Evolutionary conservation across 1,284 basidiomycete species (phyloP), one percentile per base, ranked within the genome.

Genomic region (Tilletiopsis washingtonensis): DNA sequence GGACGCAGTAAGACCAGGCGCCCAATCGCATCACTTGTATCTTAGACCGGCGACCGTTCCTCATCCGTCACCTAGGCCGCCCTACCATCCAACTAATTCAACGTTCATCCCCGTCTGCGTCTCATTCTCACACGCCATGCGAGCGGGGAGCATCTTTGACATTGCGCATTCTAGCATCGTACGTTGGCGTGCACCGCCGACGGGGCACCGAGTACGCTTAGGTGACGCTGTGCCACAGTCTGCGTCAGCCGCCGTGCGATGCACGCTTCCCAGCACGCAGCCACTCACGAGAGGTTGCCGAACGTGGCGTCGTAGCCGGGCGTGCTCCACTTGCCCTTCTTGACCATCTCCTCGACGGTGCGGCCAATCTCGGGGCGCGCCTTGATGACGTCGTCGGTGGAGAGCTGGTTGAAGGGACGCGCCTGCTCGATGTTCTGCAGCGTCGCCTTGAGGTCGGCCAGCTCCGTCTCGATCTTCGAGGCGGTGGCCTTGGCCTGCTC

Each of bases 311-410:
- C 59, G 68, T 73, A 73, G 37, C 69, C 69, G 32, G 71, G 71
- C 52, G 94, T 89, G 73, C 85, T 87, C 86, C 90, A 98, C 80
- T 97, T 97, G 77, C 94, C 94, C 80, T 98, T 94, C 82, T 88
- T 85, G 70, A 97, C 76, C 91, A 97, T 97, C 68, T 83, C 91
- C 79, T 97, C 90, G 64, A 96, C 88, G 43, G 88, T 84, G 77
- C 94, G 84, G 46, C 81, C 78, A 74, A 98, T 85, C 76, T 91
- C 88, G 43, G 94, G 94, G 75, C 91, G 86, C 45, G 94, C 93
- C 59, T 84, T 80, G 63, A 85, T 84, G 65, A 98, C 88, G 64
- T 99, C 94, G 68, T 86, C 84, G 59, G 84, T 88, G 45, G 90
- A 93, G 63, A 99, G 81, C 75, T 98, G 88, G 74, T 97, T 91